These are phyloP conservation scores for Rhizoctonia solani DNA, from an alignment of 1,284 basidiomycete genomes.

Conservation along the genomic window DNA sequence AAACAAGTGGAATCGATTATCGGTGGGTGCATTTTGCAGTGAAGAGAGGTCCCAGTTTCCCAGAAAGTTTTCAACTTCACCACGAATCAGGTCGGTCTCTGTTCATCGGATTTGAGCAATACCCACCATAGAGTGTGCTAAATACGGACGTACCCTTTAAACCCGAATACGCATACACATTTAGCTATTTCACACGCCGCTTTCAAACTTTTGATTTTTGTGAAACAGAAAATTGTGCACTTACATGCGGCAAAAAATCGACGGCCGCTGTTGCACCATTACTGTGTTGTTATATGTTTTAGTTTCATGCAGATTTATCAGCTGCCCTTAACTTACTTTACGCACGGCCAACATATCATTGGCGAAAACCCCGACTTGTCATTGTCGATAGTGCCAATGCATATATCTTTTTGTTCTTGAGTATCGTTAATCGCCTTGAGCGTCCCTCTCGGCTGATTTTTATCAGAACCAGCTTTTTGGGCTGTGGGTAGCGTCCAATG, in stretches of 20 bases:
- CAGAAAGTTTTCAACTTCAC: background rate
- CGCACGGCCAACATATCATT: background rate
- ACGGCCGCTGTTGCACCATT: background rate
- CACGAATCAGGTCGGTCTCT: background rate
- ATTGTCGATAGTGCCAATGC: background rate
- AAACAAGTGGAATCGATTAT: background rate
- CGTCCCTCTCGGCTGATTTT: background rate
- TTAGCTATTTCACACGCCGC: background rate
- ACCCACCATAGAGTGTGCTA: background rate
- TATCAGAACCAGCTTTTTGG: background rate
- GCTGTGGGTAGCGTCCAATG: background rate
- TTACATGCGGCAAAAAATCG: background rate
- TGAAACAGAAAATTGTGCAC: background rate
- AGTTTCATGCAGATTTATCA: background rate
- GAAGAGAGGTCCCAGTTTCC: background rate
- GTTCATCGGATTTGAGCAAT: background rate
- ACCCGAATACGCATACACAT: constrained; percentile 1
- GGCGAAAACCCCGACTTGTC: background rate
- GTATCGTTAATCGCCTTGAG: background rate
- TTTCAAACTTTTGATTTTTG: background rate
- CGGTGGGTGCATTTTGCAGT: background rate
- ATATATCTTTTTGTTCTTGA: background rate
- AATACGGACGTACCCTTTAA: background rate
- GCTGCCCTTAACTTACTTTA: background rate
- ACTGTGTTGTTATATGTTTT: background rate